phyloP scores from a whole-genome alignment of 768 basidiomycete genomes.

The Hemileccinum rubropunctum region DNA sequence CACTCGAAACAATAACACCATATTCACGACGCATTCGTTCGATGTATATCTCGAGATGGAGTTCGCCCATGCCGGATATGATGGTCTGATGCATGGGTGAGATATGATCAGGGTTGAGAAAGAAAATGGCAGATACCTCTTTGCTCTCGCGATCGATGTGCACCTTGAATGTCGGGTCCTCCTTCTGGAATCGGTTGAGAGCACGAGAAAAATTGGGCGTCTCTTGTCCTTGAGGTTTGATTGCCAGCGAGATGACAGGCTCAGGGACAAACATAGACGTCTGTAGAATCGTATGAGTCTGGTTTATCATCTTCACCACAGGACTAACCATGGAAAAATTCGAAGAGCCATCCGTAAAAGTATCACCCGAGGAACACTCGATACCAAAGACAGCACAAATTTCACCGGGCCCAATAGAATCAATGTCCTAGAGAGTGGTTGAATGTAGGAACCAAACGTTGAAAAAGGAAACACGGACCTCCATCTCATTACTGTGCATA shows the following conservation, averaged over 20 bases:
- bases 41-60: constrained; percentile 98
- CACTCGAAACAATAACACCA: constrained; percentile 87
- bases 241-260: constrained; percentile 93
- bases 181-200: constrained; percentile 95
- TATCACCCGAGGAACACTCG: constrained; percentile 96
- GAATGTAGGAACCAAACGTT: neutral
- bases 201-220: constrained; percentile 96
- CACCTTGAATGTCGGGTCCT: constrained; percentile 98
- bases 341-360: constrained; percentile 91
- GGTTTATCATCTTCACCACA: neutral
- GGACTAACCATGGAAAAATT: constrained; percentile 85
- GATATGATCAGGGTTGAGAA: neutral
- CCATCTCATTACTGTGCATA: constrained; percentile 99
- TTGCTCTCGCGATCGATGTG: constrained; percentile 93
- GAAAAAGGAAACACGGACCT: constrained; percentile 47
- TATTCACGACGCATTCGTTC: constrained; percentile 99
- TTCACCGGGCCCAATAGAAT: constrained; percentile 92
- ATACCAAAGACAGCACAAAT: constrained; percentile 99
- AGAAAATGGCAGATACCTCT: constrained; percentile 53
- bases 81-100: constrained; percentile 65
- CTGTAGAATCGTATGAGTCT: constrained; percentile 38
- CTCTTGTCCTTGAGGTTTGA: constrained; percentile 90
- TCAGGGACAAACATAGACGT: constrained; percentile 99
- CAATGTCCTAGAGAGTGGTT: constrained; percentile 66
- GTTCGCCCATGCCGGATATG: constrained; percentile 99